A percentile compares a stretch with the other conserved stretches of the same genome.
Evolutionary conservation across 2,329 filamentous ascomycete genomes (phyloP).

Genomic region (Epichloe scottii): DNA sequence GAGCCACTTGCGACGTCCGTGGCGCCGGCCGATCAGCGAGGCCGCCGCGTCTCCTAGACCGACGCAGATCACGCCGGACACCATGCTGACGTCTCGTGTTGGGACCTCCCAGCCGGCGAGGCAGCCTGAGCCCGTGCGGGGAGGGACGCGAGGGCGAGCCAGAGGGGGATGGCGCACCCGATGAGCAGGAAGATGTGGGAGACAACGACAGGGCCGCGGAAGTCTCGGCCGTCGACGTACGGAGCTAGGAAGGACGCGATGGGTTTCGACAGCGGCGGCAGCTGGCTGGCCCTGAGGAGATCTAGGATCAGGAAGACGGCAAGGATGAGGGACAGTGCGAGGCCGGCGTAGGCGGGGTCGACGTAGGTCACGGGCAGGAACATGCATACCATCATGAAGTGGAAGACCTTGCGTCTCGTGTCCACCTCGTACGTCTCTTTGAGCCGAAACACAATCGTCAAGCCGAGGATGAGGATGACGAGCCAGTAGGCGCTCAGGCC

Average conservation of each 20-base stretch:
- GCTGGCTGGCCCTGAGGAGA: constrained; percentile 76
- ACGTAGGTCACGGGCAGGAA: constrained; percentile 76
- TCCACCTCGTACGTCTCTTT: constrained; percentile 79
- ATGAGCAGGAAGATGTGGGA: constrained; percentile 93
- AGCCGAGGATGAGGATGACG: constrained; percentile 53
- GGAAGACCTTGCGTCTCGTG: constrained; percentile 91
- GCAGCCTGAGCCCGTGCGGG: constrained; percentile 40
- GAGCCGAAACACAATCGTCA: constrained; percentile 62
- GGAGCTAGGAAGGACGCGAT: constrained; percentile 80
- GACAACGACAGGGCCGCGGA: constrained; percentile 87
- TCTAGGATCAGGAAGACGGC: constrained; percentile 82
- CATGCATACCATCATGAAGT: constrained; percentile 97
- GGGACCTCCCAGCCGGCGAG: constrained; percentile 65
- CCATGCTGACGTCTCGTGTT: constrained; percentile 71
- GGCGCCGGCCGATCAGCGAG: constrained; percentile 76
- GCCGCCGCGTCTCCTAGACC: constrained; percentile 92
- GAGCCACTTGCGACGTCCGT: constrained; percentile 79
- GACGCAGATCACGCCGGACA: constrained; percentile 85
- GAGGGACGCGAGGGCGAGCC: constrained; percentile 68
- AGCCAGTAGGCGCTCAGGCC: constrained; percentile 64
- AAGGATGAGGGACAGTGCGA: constrained; percentile 70
- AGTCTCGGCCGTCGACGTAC: constrained; percentile 87
- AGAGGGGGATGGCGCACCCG: constrained; percentile 87
- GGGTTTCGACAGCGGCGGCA: constrained; percentile 78
- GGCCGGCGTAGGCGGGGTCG: constrained; percentile 70